A percentile compares a stretch with the other conserved stretches of the same genome.
Evolutionary conservation across 176 grass and related monocot genomes (phyloP).

Genomic region (Thalia dealbata): DNA sequence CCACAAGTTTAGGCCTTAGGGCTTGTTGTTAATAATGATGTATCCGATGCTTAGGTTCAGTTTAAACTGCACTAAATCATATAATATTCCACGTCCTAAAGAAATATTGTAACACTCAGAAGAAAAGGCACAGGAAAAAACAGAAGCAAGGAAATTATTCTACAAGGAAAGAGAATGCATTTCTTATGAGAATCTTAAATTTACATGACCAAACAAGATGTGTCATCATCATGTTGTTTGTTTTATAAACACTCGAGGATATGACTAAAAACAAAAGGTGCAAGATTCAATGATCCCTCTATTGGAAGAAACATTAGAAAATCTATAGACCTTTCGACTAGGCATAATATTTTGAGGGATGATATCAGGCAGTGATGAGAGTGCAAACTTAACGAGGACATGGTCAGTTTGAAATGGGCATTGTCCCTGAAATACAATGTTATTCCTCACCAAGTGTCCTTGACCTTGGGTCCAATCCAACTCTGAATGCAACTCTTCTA

Average conservation of each 20-base stretch:
- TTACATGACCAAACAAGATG: background rate
- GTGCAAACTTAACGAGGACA: conserved; percentile 6
- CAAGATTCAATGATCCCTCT: background rate
- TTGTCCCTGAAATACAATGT: conserved; percentile 13
- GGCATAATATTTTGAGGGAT: conserved; percentile 16
- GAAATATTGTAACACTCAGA: background rate
- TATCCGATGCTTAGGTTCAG: background rate
- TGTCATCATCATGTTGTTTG: background rate
- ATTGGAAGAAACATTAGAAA: conserved; percentile 3
- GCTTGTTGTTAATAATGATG: background rate
- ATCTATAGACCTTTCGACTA: conserved; percentile 10
- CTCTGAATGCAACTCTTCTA: conserved; percentile 5
- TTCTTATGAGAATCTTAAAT: background rate
- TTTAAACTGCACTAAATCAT: background rate
- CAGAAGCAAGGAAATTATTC: background rate
- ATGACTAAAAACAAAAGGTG: background rate
- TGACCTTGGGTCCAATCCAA: conserved; percentile 13
- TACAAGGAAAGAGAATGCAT: background rate
- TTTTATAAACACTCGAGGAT: background rate
- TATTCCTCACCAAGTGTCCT: conserved; percentile 11
- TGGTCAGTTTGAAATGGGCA: conserved; percentile 19
- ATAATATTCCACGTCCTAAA: background rate
- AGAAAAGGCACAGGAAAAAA: background rate
- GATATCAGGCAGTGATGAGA: conserved; percentile 14
- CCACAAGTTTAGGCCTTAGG: background rate